A percentile compares a stretch with the other conserved stretches of the same genome.
phyloP scores from a whole-genome alignment of 345 rosid species.

The Barbarea vulgaris region DNA sequence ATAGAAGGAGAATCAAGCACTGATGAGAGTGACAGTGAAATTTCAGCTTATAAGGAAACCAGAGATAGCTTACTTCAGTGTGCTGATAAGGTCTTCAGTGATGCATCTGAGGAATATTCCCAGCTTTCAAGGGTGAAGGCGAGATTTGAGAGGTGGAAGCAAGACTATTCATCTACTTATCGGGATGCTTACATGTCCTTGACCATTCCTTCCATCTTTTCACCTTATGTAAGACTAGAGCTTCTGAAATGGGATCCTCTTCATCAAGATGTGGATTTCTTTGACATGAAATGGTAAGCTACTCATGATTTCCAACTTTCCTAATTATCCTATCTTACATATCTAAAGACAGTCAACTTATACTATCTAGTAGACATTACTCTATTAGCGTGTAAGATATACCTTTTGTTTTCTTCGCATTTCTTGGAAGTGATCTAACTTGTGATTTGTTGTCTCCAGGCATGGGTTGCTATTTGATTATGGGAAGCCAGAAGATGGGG shows the following conservation, averaged over 20 bases:
- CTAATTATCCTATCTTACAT: conserved; percentile 11
- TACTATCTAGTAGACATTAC: background rate
- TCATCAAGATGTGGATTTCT: conserved; percentile 72
- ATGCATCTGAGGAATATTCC: conserved; percentile 91
- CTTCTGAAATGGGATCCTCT: conserved; percentile 95
- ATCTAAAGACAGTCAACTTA: background rate
- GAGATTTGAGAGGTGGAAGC: conserved; percentile 87
- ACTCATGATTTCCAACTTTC: conserved; percentile 5
- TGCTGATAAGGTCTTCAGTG: conserved; percentile 82
- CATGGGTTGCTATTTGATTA: conserved; percentile 78
- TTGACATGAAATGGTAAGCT: conserved; percentile 79
- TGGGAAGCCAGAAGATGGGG: conserved; percentile 77
- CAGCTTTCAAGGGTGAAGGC: conserved; percentile 78
- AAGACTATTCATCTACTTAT: conserved; percentile 68
- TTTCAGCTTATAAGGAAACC: conserved; percentile 72
- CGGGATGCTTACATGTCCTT: conserved; percentile 92
- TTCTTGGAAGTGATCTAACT: conserved; percentile 25
- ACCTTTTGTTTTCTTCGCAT: conserved; percentile 1
- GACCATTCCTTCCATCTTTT: conserved; percentile 82
- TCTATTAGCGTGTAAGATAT: background rate
- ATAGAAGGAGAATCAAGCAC: conserved; percentile 97
- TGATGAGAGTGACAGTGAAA: conserved; percentile 95
- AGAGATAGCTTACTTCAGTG: conserved; percentile 66
- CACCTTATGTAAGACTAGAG: conserved; percentile 91
- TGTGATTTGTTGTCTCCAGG: conserved; percentile 51